These are phyloP conservation scores for Haematococcus lacustris DNA, from an alignment of 139 green algal genomes.

Conservation along the genomic window DNA sequence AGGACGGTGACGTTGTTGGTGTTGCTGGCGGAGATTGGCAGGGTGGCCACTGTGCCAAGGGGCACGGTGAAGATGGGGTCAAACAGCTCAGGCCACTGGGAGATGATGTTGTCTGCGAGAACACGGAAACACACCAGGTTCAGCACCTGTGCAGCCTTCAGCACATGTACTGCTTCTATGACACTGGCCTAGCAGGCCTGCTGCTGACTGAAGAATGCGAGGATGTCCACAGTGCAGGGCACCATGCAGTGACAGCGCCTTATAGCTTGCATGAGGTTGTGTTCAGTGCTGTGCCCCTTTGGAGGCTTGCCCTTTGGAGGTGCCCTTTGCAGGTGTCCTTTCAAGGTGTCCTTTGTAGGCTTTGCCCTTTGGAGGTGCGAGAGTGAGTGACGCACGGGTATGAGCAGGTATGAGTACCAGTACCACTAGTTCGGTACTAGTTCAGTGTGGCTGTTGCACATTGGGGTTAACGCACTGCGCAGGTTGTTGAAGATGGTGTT, in stretches of 20 bases:
- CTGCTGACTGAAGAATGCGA: neutral
- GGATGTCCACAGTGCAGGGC: neutral
- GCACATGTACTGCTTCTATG: neutral
- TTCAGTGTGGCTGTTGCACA: neutral
- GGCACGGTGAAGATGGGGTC: conserved; percentile 22
- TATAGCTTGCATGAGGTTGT: neutral
- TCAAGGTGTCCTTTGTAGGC: too few relatives aligned
- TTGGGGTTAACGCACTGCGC: neutral
- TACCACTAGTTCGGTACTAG: neutral
- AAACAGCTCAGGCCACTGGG: conserved; percentile 28
- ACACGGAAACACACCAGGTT: neutral
- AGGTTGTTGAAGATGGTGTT: conserved; percentile 7
- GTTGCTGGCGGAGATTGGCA: neutral
- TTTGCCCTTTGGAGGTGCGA: too few relatives aligned
- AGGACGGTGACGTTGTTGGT: conserved; percentile 2
- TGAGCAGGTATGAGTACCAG: too few relatives aligned
- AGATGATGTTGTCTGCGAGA: neutral
- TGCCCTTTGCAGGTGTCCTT: too few relatives aligned
- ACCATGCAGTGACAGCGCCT: neutral
- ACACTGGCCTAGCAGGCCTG: neutral
- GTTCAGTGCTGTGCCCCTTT: too few relatives aligned
- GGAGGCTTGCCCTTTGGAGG: too few relatives aligned
- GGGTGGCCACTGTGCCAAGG: conserved; percentile 15
- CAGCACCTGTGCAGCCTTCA: neutral
- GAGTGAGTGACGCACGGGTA: too few relatives aligned